Evolutionary conservation across 345 rosid genomes (phyloP).

Genomic region (Ricinus communis): DNA sequence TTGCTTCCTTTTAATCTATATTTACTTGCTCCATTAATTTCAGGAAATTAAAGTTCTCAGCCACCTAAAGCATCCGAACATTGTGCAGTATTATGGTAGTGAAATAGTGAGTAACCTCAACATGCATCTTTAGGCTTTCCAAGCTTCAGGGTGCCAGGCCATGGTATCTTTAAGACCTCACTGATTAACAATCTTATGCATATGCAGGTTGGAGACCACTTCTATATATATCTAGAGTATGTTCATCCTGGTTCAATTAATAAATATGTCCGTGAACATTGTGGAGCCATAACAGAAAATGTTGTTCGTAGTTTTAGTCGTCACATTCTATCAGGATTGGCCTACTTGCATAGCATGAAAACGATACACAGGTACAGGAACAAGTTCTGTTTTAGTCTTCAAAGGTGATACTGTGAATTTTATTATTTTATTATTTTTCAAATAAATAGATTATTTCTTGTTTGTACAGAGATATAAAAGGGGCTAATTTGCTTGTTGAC

Average conservation of each 20-base stretch:
- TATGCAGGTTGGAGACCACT: slow-evolving; percentile 70
- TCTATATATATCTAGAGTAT: slow-evolving; percentile 87
- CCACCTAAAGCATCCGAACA: slow-evolving; percentile 89
- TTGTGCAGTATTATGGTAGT: slow-evolving; percentile 97
- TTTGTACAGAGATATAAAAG: slow-evolving; percentile 84
- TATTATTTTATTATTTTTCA: slow-evolving; percentile 9
- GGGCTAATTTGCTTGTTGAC: slow-evolving; percentile 97
- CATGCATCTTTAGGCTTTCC: slow-evolving; percentile 8
- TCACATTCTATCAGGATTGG: slow-evolving; percentile 86
- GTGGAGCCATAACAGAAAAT: slow-evolving; percentile 89
- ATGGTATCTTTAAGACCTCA: slow-evolving; percentile 12
- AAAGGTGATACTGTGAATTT: slow-evolving; percentile 8
- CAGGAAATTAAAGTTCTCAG: slow-evolving; percentile 95
- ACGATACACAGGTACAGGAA: slow-evolving; percentile 76
- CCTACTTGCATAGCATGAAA: slow-evolving; percentile 84
- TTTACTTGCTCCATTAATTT: slow-evolving; percentile 25
- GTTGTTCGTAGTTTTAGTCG: slow-evolving; percentile 91
- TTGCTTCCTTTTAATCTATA: not conserved
- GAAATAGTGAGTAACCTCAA: slow-evolving; percentile 71
- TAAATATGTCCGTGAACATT: slow-evolving; percentile 80
- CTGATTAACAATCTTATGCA: slow-evolving; percentile 15
- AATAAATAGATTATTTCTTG: slow-evolving; percentile 17
- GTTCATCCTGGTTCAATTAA: slow-evolving; percentile 97
- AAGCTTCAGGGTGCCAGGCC: slow-evolving; percentile 3
- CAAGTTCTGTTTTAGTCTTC: not conserved